Percentiles rank a stretch among this genome's conserved stretches.
Conservation (phyloP, 106 monocot genomes). For the Dioscorea zingiberensis region DNA sequence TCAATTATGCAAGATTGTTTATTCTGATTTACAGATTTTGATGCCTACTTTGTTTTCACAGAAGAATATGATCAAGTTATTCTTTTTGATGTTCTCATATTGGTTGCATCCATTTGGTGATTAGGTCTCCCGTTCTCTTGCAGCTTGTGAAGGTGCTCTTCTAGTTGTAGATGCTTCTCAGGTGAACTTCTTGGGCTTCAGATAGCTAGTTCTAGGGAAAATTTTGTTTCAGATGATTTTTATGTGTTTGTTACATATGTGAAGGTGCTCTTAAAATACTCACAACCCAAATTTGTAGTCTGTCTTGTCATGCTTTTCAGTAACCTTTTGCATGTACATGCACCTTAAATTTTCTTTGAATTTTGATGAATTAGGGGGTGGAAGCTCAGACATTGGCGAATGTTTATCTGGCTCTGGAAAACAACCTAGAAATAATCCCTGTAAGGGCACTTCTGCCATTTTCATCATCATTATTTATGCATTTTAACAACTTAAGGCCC, state of each 20-base stretch:
- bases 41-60: too few species aligned
- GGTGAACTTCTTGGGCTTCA: constrained; percentile 38
- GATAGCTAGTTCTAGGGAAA: constrained; percentile 16
- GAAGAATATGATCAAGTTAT: too few species aligned
- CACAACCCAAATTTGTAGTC: too few species aligned
- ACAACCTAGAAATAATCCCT: constrained; percentile 92
- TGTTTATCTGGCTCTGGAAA: constrained; percentile 97
- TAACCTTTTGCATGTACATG: too few species aligned
- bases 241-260: too few species aligned
- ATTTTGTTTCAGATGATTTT: background rate
- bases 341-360: constrained; percentile 1
- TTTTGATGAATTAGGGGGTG: constrained; percentile 64
- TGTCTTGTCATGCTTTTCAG: too few species aligned
- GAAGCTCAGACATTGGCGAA: constrained; percentile 98
- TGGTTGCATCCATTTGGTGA: background rate
- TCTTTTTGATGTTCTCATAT: too few species aligned
- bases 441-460: constrained; percentile 34
- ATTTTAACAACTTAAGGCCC: too few species aligned
- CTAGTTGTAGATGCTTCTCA: constrained; percentile 99
- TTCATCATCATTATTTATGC: too few species aligned
- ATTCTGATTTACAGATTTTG: too few species aligned
- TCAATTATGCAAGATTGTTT: too few species aligned
- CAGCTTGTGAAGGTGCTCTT: constrained; percentile 98
- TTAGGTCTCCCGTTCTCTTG: constrained; percentile 96
- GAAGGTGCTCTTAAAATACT: too few species aligned